phyloP scores from a whole-genome alignment of 345 rosid species.

The Erodium maritimum region DNA sequence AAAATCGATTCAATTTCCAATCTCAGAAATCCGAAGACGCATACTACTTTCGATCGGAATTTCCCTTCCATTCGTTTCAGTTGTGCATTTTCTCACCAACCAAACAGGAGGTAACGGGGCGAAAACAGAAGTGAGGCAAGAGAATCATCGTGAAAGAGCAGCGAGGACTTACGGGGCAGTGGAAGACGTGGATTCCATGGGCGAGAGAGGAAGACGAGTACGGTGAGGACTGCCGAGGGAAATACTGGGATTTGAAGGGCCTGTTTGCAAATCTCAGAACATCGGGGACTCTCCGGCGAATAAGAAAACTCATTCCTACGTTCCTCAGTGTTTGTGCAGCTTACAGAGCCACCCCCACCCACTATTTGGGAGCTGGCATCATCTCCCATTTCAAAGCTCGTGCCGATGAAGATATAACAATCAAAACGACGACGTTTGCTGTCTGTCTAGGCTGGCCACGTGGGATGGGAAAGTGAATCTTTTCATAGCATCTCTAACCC shows the following conservation, averaged over 20 bases:
- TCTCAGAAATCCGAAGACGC: not conserved
- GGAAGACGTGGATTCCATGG: conserved; percentile 86
- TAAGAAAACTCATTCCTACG: conserved; percentile 19
- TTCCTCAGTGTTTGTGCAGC: not conserved
- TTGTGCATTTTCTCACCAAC: conserved; percentile 1
- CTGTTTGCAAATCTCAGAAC: conserved; percentile 32
- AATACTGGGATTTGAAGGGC: conserved; percentile 30
- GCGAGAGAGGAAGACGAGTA: conserved; percentile 36
- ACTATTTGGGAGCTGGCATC: not conserved
- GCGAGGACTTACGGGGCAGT: conserved; percentile 59
- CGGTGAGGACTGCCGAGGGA: conserved; percentile 35
- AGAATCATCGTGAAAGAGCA: not conserved
- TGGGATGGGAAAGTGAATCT: no score
- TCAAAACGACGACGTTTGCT: no score
- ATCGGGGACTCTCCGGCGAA: conserved; percentile 27
- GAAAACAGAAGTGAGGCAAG: no score
- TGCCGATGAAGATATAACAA: no score
- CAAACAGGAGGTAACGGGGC: conserved; percentile 6
- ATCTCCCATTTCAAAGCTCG: not conserved
- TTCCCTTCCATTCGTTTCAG: not conserved
- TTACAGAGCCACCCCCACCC: not conserved
- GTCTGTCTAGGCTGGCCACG: no score
- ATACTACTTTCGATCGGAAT: not conserved
- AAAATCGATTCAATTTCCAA: conserved; percentile 2
- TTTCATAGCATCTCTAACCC: no score